phyloP scores from a whole-genome alignment of 768 basidiomycete genomes.

The Kwoniella botswanensis region DNA sequence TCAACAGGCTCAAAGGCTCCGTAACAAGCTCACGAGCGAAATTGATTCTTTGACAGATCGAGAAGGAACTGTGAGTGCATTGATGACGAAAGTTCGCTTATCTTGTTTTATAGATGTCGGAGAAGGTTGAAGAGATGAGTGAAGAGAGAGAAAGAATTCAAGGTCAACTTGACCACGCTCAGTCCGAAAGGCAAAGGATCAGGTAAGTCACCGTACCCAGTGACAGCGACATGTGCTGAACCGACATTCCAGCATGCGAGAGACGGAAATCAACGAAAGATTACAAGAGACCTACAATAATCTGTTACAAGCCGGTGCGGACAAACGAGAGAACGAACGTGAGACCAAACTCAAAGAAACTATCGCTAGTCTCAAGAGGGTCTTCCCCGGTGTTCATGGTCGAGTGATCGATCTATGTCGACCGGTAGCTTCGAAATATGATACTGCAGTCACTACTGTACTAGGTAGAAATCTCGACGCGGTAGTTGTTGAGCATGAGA shows the following conservation, averaged over 20 bases:
- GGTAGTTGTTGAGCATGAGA: slow-evolving; percentile 94
- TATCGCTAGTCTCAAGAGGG: slow-evolving; percentile 76
- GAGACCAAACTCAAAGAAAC: slow-evolving; percentile 86
- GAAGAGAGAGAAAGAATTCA: slow-evolving; percentile 69
- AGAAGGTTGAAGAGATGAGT: slow-evolving; percentile 66
- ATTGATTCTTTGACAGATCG: slow-evolving; percentile 42
- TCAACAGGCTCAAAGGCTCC: slow-evolving; percentile 68
- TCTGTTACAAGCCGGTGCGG: slow-evolving; percentile 86
- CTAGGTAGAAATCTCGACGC: slow-evolving; percentile 94
- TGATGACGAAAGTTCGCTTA: slow-evolving; percentile 6
- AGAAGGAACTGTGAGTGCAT: slow-evolving; percentile 35
- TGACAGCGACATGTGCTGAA: background rate
- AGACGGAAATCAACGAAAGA: slow-evolving; percentile 90
- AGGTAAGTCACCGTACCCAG: slow-evolving; percentile 62
- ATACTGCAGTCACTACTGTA: slow-evolving; percentile 86
- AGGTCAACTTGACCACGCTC: slow-evolving; percentile 81
- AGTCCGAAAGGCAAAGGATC: slow-evolving; percentile 79
- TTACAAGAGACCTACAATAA: slow-evolving; percentile 79
- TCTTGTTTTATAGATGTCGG: slow-evolving; percentile 59
- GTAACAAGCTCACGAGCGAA: slow-evolving; percentile 60
- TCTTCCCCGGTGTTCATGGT: slow-evolving; percentile 93
- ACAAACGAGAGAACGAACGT: slow-evolving; percentile 81
- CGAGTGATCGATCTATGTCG: slow-evolving; percentile 93
- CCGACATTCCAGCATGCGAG: slow-evolving; percentile 70
- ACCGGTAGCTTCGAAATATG: slow-evolving; percentile 88